phyloP scores from a whole-genome alignment of 805 yeast species.

The Citeromyces matritensis region DNA sequence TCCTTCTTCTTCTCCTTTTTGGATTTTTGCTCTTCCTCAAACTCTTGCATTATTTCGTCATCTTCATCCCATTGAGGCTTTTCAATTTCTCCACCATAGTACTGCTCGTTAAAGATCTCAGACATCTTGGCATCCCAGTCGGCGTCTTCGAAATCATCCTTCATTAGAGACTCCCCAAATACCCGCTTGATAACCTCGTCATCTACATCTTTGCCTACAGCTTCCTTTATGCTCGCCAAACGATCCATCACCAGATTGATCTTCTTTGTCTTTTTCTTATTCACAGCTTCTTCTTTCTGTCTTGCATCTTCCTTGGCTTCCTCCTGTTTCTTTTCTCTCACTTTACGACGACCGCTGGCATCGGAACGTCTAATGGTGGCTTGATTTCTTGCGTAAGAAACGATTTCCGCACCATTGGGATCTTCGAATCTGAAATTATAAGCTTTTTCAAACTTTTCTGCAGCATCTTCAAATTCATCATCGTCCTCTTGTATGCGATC shows the following conservation, averaged over 20 bases:
- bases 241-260: conserved; percentile 67
- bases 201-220: conserved; percentile 48
- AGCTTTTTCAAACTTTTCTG: conserved; percentile 80
- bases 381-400: conserved; percentile 88
- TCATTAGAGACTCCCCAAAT: conserved; percentile 62
- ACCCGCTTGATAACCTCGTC: conserved; percentile 47
- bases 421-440: conserved; percentile 94
- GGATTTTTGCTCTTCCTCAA: conserved; percentile 19
- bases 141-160: conserved; percentile 77
- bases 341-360: conserved; percentile 61
- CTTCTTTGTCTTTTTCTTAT: conserved; percentile 62
- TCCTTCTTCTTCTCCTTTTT: conserved; percentile 9
- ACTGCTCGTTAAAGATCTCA: conserved; percentile 75
- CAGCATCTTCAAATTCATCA: conserved; percentile 84
- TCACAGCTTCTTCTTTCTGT: conserved; percentile 43
- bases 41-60: conserved; percentile 34
- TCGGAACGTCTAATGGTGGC: conserved; percentile 80
- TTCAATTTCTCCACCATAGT: conserved; percentile 35
- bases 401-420: conserved; percentile 78
- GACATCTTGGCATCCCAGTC: conserved; percentile 87
- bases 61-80: conserved; percentile 61
- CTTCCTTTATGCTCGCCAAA: conserved; percentile 45
- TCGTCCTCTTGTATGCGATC: conserved; percentile 33
- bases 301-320: conserved; percentile 32
- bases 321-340: conserved; percentile 58